These are phyloP conservation scores for Fraxinus baroniana DNA, from an alignment of 305 asterid species.

Conservation along the genomic window DNA sequence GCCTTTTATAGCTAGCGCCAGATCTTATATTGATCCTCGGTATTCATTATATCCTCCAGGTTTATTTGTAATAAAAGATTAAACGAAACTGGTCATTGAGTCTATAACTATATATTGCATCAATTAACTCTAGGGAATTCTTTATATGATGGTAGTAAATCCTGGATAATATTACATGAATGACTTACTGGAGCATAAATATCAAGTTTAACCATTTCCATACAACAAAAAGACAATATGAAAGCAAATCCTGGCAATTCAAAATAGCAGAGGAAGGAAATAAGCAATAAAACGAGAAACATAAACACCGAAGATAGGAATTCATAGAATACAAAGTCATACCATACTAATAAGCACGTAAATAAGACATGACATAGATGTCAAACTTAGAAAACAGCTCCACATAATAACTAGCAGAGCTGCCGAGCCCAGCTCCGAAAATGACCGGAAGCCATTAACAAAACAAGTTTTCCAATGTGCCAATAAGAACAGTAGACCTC, in stretches of 20 bases:
- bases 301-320: not conserved
- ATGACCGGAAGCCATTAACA: constrained; percentile 63
- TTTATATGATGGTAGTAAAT: not conserved
- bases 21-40: not conserved
- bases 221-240: not conserved
- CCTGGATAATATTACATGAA: not conserved
- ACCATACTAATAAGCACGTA: constrained; percentile 98
- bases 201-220: constrained; percentile 16
- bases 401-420: constrained; percentile 93
- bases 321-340: constrained; percentile 32
- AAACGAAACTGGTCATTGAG: not conserved
- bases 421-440: constrained; percentile 78
- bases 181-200: constrained; percentile 16
- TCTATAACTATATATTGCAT: constrained; percentile 9
- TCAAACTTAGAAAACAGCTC: constrained; percentile 96
- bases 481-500: constrained; percentile 50
- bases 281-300: constrained; percentile 5
- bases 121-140: not conserved
- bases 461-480: constrained; percentile 76
- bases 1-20: not conserved
- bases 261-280: not conserved
- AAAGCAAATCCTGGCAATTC: constrained; percentile 24
- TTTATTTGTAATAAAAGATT: not conserved
- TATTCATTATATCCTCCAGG: constrained; percentile 10
- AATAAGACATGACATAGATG: constrained; percentile 89